A percentile compares a stretch with the other conserved stretches of the same genome.
These are phyloP conservation scores for Collybia nuda DNA, from an alignment of 768 basidiomycete genomes.

Conservation along the genomic window DNA sequence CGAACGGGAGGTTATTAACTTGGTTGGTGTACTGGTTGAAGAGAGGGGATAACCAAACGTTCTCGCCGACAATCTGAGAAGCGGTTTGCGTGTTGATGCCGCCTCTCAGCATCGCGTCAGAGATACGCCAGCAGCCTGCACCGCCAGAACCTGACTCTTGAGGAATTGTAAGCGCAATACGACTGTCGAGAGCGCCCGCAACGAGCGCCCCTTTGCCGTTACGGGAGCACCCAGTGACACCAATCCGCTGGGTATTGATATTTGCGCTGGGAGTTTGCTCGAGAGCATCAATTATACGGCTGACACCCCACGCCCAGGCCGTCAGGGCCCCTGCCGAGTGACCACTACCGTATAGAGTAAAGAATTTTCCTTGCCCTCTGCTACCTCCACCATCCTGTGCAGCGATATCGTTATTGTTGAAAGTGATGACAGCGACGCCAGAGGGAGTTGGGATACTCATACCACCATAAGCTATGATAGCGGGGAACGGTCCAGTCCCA, in stretches of 20 bases:
- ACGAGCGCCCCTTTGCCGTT: conserved; percentile 63
- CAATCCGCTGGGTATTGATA: conserved; percentile 49
- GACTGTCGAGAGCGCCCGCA: conserved; percentile 57
- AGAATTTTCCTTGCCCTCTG: conserved; percentile 58
- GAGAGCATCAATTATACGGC: conserved; percentile 59
- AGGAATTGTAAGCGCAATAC: conserved; percentile 59
- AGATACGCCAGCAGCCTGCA: conserved; percentile 58
- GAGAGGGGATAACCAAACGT: conserved; percentile 58
- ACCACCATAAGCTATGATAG: conserved; percentile 52
- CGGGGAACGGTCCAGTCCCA: conserved; percentile 46
- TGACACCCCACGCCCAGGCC: conserved; percentile 66
- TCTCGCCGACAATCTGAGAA: conserved; percentile 57
- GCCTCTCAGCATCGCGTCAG: conserved; percentile 40
- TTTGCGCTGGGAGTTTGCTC: conserved; percentile 44
- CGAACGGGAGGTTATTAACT: conserved; percentile 49
- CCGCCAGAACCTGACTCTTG: conserved; percentile 67
- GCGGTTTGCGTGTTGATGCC: conserved; percentile 53
- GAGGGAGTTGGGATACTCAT: conserved; percentile 36
- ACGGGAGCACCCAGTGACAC: conserved; percentile 59
- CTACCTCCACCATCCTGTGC: conserved; percentile 40
- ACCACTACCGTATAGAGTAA: conserved; percentile 47
- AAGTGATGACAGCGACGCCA: conserved; percentile 45
- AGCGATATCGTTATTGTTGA: conserved; percentile 55
- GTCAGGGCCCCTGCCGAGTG: conserved; percentile 53
- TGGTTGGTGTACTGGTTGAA: conserved; percentile 48